Evolutionary conservation across 2,329 filamentous ascomycete species (phyloP).

Genomic region (Hypocreales sp.): DNA sequence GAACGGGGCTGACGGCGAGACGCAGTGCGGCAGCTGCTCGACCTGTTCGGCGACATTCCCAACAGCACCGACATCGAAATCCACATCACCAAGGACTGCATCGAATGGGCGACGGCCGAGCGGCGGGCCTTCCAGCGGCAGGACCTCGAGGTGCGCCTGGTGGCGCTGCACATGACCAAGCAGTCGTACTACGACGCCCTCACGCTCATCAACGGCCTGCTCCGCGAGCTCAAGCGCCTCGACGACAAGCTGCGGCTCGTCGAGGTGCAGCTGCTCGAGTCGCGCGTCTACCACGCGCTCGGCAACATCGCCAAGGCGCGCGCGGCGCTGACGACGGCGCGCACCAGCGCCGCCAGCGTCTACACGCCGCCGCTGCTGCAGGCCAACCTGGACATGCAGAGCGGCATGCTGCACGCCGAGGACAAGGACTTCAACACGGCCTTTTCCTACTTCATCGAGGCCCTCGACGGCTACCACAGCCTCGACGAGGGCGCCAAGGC

Average conservation of each 20-base stretch:
- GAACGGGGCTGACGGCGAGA: slow-evolving; percentile 1
- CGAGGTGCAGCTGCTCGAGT: slow-evolving; percentile 94
- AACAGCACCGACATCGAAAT: slow-evolving; percentile 92
- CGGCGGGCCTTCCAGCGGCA: slow-evolving; percentile 92
- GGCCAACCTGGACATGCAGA: slow-evolving; percentile 97
- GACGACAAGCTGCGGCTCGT: slow-evolving; percentile 98
- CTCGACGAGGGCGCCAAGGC: slow-evolving; percentile 80
- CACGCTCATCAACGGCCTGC: slow-evolving; percentile 87
- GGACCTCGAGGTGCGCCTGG: slow-evolving; percentile 92
- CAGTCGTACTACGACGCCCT: slow-evolving; percentile 95
- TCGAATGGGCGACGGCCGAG: slow-evolving; percentile 96
- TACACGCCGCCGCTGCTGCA: slow-evolving; percentile 93
- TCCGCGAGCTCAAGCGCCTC: slow-evolving; percentile 91
- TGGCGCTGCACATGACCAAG: slow-evolving; percentile 90
- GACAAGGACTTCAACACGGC: slow-evolving; percentile 98
- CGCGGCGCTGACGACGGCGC: slow-evolving; percentile 82
- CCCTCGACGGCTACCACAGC: slow-evolving; percentile 87
- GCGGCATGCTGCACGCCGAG: slow-evolving; percentile 95
- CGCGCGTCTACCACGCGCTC: slow-evolving; percentile 89
- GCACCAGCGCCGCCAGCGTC: slow-evolving; percentile 89
- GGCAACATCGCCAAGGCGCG: slow-evolving; percentile 94
- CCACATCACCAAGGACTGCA: slow-evolving; percentile 92
- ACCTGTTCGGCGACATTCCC: slow-evolving; percentile 86
- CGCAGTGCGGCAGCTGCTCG: slow-evolving; percentile 85
- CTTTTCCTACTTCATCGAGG: slow-evolving; percentile 98